Evolutionary conservation across 2,329 filamentous ascomycete genomes (phyloP).

Genomic region (Epichloe hybrida): DNA sequence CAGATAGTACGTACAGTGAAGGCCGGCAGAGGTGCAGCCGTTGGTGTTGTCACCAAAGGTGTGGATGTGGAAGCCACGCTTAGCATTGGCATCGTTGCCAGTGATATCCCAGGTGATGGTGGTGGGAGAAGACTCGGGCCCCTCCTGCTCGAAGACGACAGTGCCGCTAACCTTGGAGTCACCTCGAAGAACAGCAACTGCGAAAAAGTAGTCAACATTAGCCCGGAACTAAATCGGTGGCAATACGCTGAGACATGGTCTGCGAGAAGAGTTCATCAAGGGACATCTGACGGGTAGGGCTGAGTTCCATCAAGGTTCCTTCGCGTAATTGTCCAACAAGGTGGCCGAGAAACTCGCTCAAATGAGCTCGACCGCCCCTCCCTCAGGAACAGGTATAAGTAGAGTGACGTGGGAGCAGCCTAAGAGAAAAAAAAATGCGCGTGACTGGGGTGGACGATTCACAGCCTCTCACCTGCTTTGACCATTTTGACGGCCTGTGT

Average conservation of each 20-base stretch:
- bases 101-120: constrained; percentile 85
- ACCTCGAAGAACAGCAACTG: constrained; percentile 94
- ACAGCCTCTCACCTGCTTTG: constrained; percentile 68
- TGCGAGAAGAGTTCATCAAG: constrained; percentile 17
- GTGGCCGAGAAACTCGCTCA: constrained; percentile 41
- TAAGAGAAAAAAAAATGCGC: not conserved
- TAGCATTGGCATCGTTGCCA: constrained; percentile 85
- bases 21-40: constrained; percentile 94
- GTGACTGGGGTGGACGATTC: not conserved
- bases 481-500: constrained; percentile 71
- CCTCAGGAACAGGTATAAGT: constrained; percentile 12
- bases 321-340: constrained; percentile 12
- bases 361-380: constrained; percentile 32
- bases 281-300: constrained; percentile 12
- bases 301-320: constrained; percentile 31
- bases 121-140: constrained; percentile 66
- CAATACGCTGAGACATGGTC: not conserved
- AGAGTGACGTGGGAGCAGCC: not conserved
- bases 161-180: constrained; percentile 91
- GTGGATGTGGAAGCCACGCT: constrained; percentile 98
- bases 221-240: constrained; percentile 1
- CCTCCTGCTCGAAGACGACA: constrained; percentile 92
- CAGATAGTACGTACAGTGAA: constrained; percentile 62
- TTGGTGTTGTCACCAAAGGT: constrained; percentile 99
- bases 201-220: constrained; percentile 8